phyloP scores from a whole-genome alignment of 352 stramenopile genomes.

The Phytopythium sindhum region DNA sequence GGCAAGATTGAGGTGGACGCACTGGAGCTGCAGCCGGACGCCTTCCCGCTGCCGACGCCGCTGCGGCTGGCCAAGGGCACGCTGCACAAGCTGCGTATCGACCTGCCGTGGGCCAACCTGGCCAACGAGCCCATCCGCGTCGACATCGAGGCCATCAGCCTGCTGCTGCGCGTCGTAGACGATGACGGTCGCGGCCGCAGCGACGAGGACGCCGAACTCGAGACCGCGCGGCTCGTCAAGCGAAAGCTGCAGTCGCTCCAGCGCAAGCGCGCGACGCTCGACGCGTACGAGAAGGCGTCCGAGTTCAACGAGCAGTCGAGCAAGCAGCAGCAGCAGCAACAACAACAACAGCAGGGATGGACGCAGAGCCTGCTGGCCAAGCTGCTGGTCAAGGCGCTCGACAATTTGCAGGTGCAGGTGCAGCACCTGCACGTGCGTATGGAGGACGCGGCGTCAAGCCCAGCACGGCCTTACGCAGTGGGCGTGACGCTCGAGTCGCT shows the following conservation, averaged over 20 bases:
- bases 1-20: slow-evolving; percentile 81
- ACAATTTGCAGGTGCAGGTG: slow-evolving; percentile 83
- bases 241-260: slow-evolving; percentile 59
- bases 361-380: slow-evolving; percentile 80
- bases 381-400: slow-evolving; percentile 72
- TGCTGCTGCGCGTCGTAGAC: slow-evolving; percentile 59
- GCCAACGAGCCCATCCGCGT: slow-evolving; percentile 69
- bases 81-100: slow-evolving; percentile 70
- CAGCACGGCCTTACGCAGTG: slow-evolving; percentile 43
- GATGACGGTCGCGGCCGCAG: slow-evolving; percentile 10
- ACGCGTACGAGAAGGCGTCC: slow-evolving; percentile 73
- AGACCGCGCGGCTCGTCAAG: slow-evolving; percentile 16
- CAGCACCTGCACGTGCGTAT: slow-evolving; percentile 73
- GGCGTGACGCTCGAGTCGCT: slow-evolving; percentile 76
- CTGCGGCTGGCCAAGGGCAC: slow-evolving; percentile 70
- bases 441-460: slow-evolving; percentile 61
- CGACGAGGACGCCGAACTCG: slow-evolving; percentile 4
- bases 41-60: slow-evolving; percentile 62
- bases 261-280: slow-evolving; percentile 72
- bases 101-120: slow-evolving; percentile 76
- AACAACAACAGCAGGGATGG: slow-evolving; percentile 28
- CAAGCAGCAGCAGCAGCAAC: slow-evolving; percentile 8
- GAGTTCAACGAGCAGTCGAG: slow-evolving; percentile 44
- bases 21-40: slow-evolving; percentile 74
- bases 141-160: slow-evolving; percentile 72